Evolutionary conservation across 768 basidiomycete genomes (phyloP).

Genomic region (Leucocoprinus leucothites): DNA sequence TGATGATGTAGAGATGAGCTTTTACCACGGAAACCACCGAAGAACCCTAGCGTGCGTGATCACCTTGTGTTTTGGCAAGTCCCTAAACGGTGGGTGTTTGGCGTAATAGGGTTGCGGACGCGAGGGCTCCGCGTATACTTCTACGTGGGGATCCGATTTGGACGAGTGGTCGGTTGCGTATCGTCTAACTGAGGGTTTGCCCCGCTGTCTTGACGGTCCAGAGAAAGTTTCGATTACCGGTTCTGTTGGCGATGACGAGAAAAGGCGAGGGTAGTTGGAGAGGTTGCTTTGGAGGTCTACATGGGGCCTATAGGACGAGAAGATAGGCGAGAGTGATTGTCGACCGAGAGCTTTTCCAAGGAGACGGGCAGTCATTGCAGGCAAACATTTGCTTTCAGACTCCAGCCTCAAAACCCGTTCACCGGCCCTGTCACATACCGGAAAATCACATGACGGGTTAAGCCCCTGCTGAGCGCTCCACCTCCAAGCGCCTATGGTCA

Average conservation of each 20-base stretch:
- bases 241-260: background rate
- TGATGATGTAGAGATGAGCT: background rate
- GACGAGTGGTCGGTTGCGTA: conserved; percentile 23
- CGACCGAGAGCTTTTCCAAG: background rate
- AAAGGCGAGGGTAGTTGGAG: background rate
- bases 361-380: conserved; percentile 10
- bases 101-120: conserved; percentile 12
- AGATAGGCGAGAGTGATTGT: background rate
- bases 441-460: conserved; percentile 7
- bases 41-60: background rate
- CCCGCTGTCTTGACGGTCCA: conserved; percentile 6
- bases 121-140: conserved; percentile 13
- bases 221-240: conserved; percentile 7
- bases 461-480: background rate
- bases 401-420: background rate
- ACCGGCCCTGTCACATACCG: conserved; percentile 7
- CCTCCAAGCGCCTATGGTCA: background rate
- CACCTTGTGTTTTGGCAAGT: conserved; percentile 36
- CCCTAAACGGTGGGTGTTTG: conserved; percentile 21
- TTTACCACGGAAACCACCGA: background rate
- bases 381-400: background rate
- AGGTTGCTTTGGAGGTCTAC: background rate
- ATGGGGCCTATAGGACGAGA: background rate
- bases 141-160: conserved; percentile 21
- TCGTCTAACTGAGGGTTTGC: conserved; percentile 6